A percentile compares a stretch with the other conserved stretches of the same genome.
Conservation (phyloP, 2,329 filamentous ascomycete species). For the Colletotrichum lentis region DNA sequence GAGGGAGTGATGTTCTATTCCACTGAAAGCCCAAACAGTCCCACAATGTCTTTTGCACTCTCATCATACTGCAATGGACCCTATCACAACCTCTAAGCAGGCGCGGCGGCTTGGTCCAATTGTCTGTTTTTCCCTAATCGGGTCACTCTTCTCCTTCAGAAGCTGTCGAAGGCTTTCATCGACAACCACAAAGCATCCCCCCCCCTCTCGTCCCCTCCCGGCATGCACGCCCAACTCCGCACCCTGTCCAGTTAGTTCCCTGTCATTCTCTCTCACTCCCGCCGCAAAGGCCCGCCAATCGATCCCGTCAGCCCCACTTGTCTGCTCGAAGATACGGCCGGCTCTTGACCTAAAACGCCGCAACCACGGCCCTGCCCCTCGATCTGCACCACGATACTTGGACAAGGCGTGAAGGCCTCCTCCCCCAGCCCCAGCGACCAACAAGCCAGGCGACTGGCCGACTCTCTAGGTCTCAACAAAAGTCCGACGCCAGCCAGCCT, state of each 20-base stretch:
- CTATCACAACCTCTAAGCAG: background rate
- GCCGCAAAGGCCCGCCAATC: constrained; percentile 2
- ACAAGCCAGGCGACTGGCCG: constrained; percentile 13
- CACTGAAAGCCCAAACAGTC: background rate
- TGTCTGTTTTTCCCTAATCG: too few species aligned
- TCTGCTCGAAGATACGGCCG: constrained; percentile 25
- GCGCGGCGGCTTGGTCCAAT: background rate
- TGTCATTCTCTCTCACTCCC: background rate
- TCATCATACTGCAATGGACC: too few species aligned
- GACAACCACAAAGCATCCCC: background rate
- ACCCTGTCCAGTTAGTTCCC: constrained; percentile 2
- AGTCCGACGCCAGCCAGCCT: constrained; percentile 4
- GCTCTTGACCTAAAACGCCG: constrained; percentile 15
- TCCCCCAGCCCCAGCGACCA: too few species aligned
- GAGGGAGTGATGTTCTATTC: too few species aligned
- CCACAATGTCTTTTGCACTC: background rate
- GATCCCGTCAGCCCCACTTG: constrained; percentile 13
- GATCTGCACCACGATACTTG: constrained; percentile 9
- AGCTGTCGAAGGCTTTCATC: background rate
- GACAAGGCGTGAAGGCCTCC: constrained; percentile 11
- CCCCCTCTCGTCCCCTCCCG: background rate
- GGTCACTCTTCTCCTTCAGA: background rate
- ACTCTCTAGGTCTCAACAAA: too few species aligned
- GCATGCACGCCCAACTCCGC: background rate
- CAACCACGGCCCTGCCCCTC: constrained; percentile 16